These are phyloP conservation scores for Mycena latifolia DNA, from an alignment of 768 basidiomycete genomes.

Conservation along the genomic window DNA sequence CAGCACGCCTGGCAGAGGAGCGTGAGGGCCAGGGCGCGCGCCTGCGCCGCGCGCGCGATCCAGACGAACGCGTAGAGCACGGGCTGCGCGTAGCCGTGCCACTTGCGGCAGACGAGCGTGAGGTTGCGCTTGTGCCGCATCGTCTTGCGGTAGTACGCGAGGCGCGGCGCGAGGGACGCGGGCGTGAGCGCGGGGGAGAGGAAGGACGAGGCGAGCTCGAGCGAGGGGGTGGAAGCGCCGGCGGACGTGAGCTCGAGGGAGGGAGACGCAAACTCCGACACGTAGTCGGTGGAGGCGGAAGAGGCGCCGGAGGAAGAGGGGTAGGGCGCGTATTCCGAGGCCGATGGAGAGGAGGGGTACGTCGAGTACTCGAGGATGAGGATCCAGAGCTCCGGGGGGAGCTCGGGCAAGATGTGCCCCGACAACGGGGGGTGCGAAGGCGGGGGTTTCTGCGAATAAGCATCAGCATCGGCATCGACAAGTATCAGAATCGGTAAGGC, in stretches of 20 bases:
- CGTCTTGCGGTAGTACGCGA: conserved; percentile 57
- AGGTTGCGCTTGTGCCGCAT: conserved; percentile 65
- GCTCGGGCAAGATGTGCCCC: conserved; percentile 45
- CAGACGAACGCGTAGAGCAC: conserved; percentile 78
- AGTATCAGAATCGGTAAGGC: too few relatives aligned
- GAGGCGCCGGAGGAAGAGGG: conserved; percentile 37
- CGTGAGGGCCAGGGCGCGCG: conserved; percentile 55
- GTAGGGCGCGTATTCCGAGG: neutral
- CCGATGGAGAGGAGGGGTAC: conserved; percentile 40
- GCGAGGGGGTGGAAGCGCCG: conserved; percentile 35
- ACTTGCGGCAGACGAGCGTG: conserved; percentile 66
- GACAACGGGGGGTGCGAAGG: neutral
- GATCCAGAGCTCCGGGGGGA: conserved; percentile 78
- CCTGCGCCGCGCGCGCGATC: conserved; percentile 68
- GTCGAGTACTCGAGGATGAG: conserved; percentile 72
- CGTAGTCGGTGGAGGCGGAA: too few relatives aligned
- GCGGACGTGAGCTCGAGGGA: conserved; percentile 25
- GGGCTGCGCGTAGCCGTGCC: conserved; percentile 66
- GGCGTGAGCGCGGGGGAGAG: conserved; percentile 60
- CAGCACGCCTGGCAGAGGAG: conserved; percentile 32
- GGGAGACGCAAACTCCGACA: too few relatives aligned
- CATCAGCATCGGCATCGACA: conserved; percentile 6
- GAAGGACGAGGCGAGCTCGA: neutral
- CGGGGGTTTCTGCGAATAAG: neutral
- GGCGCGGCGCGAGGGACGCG: conserved; percentile 50